Percentiles rank a stretch among this genome's conserved stretches.
Evolutionary conservation across 2,329 filamentous ascomycete genomes (phyloP).

Genomic region (Exophiala viscosa): DNA sequence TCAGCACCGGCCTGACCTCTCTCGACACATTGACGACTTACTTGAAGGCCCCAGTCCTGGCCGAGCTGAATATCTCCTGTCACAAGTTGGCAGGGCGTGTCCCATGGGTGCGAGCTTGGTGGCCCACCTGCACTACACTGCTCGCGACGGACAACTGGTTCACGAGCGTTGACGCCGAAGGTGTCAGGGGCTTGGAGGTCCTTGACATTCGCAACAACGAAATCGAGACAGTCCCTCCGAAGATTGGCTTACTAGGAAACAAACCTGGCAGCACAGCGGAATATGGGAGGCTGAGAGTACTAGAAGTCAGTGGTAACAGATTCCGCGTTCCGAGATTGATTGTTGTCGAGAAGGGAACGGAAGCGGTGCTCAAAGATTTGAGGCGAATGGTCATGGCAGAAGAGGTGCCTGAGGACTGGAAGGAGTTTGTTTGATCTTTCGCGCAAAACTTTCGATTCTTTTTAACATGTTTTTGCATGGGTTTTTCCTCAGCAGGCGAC

Average conservation of each 20-base stretch:
- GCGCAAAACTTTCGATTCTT: not conserved
- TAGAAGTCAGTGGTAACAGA: constrained; percentile 74
- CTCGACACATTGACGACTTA: constrained; percentile 62
- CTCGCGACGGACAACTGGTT: constrained; percentile 77
- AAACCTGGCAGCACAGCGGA: constrained; percentile 38
- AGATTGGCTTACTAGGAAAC: constrained; percentile 71
- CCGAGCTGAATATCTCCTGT: constrained; percentile 73
- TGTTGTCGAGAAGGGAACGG: constrained; percentile 80
- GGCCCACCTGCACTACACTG: constrained; percentile 67
- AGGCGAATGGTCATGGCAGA: constrained; percentile 66
- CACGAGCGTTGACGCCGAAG: constrained; percentile 66
- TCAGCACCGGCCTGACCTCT: constrained; percentile 68
- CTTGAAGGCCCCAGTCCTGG: constrained; percentile 70
- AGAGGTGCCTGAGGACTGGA: constrained; percentile 36
- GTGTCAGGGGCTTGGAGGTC: constrained; percentile 68
- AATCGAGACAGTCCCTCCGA: constrained; percentile 74
- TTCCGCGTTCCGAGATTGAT: constrained; percentile 85
- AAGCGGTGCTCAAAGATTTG: constrained; percentile 76
- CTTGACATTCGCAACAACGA: constrained; percentile 83
- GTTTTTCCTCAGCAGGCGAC: no score
- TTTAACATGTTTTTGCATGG: not conserved
- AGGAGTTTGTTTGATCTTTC: constrained; percentile 15
- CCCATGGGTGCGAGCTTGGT: constrained; percentile 62
- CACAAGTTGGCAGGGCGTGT: constrained; percentile 71
- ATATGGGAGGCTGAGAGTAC: constrained; percentile 57